Evolutionary conservation across 441 rosid genomes (phyloP), one percentile per base, ranked within the genome.

Genomic region (Gossypium gossypioides): DNA sequence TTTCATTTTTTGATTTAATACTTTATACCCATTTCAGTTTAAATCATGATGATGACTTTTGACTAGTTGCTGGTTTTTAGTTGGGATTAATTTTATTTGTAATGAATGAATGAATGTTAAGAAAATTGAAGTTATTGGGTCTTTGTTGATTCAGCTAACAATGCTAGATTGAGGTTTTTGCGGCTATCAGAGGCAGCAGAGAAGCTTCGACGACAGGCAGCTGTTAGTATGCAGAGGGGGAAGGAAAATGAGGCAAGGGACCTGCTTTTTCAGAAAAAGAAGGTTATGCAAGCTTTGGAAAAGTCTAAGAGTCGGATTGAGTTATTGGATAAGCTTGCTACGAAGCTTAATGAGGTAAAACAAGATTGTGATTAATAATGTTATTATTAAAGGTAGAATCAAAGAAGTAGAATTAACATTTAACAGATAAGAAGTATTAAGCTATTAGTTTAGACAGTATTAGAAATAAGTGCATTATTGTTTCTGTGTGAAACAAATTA

Each of bases 101-200:
- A 9, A 32, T 27, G 58, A 27, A 27, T 48, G 71, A 68, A 27
- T 51, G 71, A 68, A 50, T 51, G n/a, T 1, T 8, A 29, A 4
- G 5, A 8, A 29, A 51, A 29, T 68, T 75, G 29, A 8, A 34
- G 2, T 13, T 27, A 27, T 5, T 19, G 27, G 34, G 16, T 19
- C 71, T 48, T 46, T 74, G 34, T 74, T 76, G 52, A 7, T 84
- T 61, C 79, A 91, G 98, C 91, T 58, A 88, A 79, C 74, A 85
- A 83, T 84, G 86, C 89, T 1, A 87, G 97, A 78, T 58, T 81
- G 80, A 84, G 96, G 75, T 88, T 93, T 73, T n/a, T 93, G 85
- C 86, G 98, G 58, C 76, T 89, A 68, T 87, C 93, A 0, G 90
- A 91, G 80, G 93, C 91, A 2, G 96, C 91, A 7, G 92, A 91